Evolutionary conservation across 805 yeast species (phyloP), one percentile per base, ranked within the genome.

Genomic region (Starmerella gropengiesseri): DNA sequence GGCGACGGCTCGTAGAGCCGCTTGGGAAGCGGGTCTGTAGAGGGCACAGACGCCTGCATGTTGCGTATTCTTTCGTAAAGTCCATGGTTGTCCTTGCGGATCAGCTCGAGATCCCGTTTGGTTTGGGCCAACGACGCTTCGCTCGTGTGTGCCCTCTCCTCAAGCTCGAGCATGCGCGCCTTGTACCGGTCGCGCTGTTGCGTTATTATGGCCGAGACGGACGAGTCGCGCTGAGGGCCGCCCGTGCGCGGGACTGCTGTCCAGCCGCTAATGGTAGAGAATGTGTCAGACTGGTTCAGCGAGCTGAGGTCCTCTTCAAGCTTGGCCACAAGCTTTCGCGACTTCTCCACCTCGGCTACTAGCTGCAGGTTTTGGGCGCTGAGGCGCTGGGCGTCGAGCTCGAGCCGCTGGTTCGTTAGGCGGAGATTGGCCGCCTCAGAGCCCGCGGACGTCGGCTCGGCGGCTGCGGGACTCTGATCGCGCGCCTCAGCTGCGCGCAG

Each of bases 161-260:
- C 97, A 42, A 91, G 69, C 57, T 84, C 95, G 44, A 73, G 74
- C 55, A 81, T 84, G 42, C 85, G 71, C n/a, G 74, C 71, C 54
- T 93, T 77, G 67, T 87, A 86, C 49, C 98, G 68, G 60, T 89
- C 98, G 59, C 98, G 76, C 64, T 89, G 98, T 57, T 89, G 87
- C 12, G 95, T 86, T 22, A 91, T 75, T 41, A 89, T 85, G 1
- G 94, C 93, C 39, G 89, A 32, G 5, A 50, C 49, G 12, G 52
- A 45, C 21, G 13, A 2, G 31, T 43, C 52, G 29, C 41, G 36
- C 36, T 23, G 35, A 40, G 44, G 7, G 64, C 53, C 16, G 67
- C 63, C n/a, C 65, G 65, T 14, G 64, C 76, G 56, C 52, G 59
- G 53, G 18, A 51, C 47, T 29, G 52, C 58, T 14, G 56, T 56